Evolutionary conservation across 2,329 filamentous ascomycete genomes (phyloP).

Genomic region (Neurospora sp.): DNA sequence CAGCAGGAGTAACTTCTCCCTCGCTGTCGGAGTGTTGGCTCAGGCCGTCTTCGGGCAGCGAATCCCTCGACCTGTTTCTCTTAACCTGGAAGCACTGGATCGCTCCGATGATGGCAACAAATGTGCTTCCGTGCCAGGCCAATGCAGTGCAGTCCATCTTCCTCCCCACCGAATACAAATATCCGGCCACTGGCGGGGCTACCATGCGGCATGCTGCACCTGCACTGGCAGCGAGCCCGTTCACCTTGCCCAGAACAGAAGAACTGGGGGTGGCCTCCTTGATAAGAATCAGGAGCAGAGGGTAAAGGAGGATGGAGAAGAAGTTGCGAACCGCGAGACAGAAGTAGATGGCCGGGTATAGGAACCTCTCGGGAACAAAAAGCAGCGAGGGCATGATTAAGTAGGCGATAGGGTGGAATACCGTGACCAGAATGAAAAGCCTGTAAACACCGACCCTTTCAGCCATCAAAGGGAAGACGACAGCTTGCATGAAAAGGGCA

Average conservation of each 20-base stretch:
- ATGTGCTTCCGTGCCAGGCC: conserved; percentile 53
- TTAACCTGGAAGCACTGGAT: conserved; percentile 49
- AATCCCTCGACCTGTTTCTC: conserved; percentile 17
- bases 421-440: conserved; percentile 46
- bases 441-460: conserved; percentile 47
- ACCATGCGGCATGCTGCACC: conserved; percentile 58
- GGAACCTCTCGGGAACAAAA: conserved; percentile 38
- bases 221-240: conserved; percentile 55
- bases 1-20: not conserved
- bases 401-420: conserved; percentile 53
- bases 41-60: not conserved
- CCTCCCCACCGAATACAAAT: conserved; percentile 50
- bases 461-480: conserved; percentile 55
- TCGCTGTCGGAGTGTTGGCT: not conserved
- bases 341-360: conserved; percentile 49
- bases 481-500: conserved; percentile 61
- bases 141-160: conserved; percentile 48
- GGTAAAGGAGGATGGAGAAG: conserved; percentile 54
- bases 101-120: conserved; percentile 46
- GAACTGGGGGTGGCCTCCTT: conserved; percentile 53
- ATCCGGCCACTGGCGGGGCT: conserved; percentile 54
- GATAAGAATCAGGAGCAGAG: conserved; percentile 55
- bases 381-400: conserved; percentile 48
- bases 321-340: conserved; percentile 49
- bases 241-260: conserved; percentile 51